These are phyloP conservation scores for Ceraceosorus guamensis DNA, from an alignment of 1,284 basidiomycete genomes.

Conservation along the genomic window DNA sequence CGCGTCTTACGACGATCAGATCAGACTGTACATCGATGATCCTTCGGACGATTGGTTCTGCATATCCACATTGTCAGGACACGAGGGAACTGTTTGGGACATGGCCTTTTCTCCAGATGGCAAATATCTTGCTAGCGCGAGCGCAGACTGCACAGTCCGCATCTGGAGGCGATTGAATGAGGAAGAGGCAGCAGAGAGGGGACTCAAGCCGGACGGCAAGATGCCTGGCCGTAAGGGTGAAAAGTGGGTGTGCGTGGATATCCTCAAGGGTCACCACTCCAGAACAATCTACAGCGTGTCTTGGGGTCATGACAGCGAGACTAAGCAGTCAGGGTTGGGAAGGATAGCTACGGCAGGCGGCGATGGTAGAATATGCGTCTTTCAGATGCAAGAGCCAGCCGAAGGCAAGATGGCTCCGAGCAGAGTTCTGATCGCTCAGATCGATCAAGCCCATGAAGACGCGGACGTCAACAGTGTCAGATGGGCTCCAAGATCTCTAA, in stretches of 20 bases:
- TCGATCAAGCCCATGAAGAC: conserved; percentile 61
- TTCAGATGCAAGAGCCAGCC: conserved; percentile 46
- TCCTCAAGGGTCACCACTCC: conserved; percentile 54
- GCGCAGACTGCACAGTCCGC: conserved; percentile 66
- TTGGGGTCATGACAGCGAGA: conserved; percentile 55
- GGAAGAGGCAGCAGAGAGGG: conserved; percentile 39
- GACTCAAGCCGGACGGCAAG: conserved; percentile 29
- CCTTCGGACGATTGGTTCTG: conserved; percentile 91
- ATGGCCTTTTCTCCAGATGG: conserved; percentile 72
- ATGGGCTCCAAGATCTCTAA: conserved; percentile 57
- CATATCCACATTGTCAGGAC: conserved; percentile 71
- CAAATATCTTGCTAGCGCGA: conserved; percentile 69
- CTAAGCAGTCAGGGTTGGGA: conserved; percentile 53
- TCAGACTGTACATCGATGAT: conserved; percentile 90
- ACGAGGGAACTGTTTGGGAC: conserved; percentile 79
- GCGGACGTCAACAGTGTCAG: conserved; percentile 69
- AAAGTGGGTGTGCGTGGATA: conserved; percentile 46
- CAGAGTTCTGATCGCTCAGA: conserved; percentile 23
- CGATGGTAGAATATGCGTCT: conserved; percentile 68
- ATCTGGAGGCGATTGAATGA: conserved; percentile 51
- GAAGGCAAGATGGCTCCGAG: conserved; percentile 13
- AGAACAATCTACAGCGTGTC: conserved; percentile 71
- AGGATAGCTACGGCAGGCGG: conserved; percentile 68
- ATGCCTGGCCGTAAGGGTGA: conserved; percentile 43
- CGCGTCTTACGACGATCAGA: conserved; percentile 91